A percentile compares a stretch with the other conserved stretches of the same genome.
Conservation (phyloP, 2,329 filamentous ascomycete species). For the Colletotrichum nymphaeae region DNA sequence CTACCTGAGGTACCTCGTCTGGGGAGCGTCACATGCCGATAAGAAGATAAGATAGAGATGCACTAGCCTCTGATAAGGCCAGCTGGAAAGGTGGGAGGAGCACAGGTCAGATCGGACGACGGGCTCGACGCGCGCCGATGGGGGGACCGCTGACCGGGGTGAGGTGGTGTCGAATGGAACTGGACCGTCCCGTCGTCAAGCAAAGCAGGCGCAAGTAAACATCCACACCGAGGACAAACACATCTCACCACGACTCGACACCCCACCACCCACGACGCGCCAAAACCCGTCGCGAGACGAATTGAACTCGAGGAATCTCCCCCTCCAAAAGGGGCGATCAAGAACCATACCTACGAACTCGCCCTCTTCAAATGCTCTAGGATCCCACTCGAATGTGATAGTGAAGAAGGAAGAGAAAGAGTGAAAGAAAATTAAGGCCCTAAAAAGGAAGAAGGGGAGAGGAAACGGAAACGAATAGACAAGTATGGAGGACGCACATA, state of each 20-base stretch:
- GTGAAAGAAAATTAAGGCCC: background rate
- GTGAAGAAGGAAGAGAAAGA: background rate
- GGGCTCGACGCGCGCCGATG: slow-evolving; percentile 1
- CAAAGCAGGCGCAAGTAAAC: background rate
- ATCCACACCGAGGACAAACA: background rate
- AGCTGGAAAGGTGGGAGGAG: background rate
- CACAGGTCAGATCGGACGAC: background rate
- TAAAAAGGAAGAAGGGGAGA: background rate
- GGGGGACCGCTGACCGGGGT: no score
- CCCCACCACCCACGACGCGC: no score
- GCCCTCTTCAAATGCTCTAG: background rate
- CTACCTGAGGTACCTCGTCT: background rate
- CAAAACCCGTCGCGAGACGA: background rate
- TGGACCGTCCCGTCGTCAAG: background rate
- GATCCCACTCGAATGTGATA: background rate
- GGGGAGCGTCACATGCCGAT: background rate
- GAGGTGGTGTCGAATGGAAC: no score
- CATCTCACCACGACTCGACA: background rate
- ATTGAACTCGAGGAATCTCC: background rate
- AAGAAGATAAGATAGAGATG: background rate
- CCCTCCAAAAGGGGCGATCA: no score
- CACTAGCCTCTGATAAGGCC: background rate
- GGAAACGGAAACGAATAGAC: background rate
- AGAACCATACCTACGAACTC: no score
- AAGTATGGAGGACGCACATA: slow-evolving; percentile 61